Conservation (phyloP, 2,329 filamentous ascomycete species). For the Ilyonectria destructans region DNA sequence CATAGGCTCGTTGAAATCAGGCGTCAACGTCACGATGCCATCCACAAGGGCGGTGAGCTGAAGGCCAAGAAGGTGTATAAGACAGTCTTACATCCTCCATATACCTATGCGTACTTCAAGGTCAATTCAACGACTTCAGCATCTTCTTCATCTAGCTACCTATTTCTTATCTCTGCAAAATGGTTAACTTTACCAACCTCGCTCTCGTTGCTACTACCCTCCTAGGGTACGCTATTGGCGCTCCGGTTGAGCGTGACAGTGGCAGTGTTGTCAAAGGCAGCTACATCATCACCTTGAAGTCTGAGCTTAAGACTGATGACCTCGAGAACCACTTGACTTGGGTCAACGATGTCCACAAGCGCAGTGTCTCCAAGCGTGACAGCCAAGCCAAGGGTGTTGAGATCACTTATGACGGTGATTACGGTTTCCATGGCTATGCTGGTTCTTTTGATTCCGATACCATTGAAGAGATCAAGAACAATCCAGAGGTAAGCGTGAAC, state of each 20-base stretch:
- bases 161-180: conserved; percentile 38
- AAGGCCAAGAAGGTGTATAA: conserved; percentile 41
- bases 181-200: conserved; percentile 52
- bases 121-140: conserved; percentile 33
- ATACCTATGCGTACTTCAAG: conserved; percentile 17
- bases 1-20: conserved; percentile 14
- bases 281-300: conserved; percentile 77
- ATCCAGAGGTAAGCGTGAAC: conserved; percentile 57
- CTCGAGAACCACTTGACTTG: conserved; percentile 65
- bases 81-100: conserved; percentile 20
- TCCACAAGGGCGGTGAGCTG: conserved; percentile 7
- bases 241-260: conserved; percentile 42
- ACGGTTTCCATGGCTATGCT: conserved; percentile 60
- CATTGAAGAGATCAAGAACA: conserved; percentile 59
- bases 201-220: conserved; percentile 46
- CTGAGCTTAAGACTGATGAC: conserved; percentile 60
- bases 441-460: conserved; percentile 60
- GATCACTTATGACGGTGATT: conserved; percentile 50
- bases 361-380: conserved; percentile 66
- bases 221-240: conserved; percentile 41
- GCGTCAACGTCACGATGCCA: conserved; percentile 13
- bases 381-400: conserved; percentile 53
- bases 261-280: conserved; percentile 56
- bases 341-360: conserved; percentile 69
- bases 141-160: conserved; percentile 18